Evolutionary conservation across 23 red algal species (phyloP).

Genomic region (Chondrus crispus): DNA sequence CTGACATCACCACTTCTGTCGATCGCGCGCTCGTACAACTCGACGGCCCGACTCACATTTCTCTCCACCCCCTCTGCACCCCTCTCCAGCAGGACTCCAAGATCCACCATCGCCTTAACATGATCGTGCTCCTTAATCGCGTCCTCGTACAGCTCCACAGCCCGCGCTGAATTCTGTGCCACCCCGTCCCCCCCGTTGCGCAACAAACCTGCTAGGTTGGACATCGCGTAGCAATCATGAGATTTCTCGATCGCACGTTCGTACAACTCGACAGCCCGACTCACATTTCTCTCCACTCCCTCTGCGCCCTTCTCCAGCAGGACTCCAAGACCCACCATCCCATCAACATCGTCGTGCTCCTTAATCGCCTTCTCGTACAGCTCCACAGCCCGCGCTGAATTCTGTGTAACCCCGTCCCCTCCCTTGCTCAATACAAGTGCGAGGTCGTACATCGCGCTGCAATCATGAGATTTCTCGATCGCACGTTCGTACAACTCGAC

Average conservation of each 20-base stretch:
- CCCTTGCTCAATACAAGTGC: not conserved
- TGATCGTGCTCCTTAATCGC: not conserved
- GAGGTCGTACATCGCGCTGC: not conserved
- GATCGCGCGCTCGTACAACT: not conserved
- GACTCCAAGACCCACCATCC: constrained; percentile 9
- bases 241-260: constrained; percentile 29
- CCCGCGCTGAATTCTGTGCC: not conserved
- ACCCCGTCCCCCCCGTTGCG: not conserved
- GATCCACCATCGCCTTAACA: not conserved
- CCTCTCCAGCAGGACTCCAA: constrained; percentile 5
- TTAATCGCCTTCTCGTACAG: constrained; percentile 2
- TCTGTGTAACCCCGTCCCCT: not conserved
- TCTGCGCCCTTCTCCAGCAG: constrained; percentile 2
- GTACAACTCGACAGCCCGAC: constrained; percentile 17
- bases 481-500: not conserved
- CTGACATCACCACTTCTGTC: constrained; percentile 4
- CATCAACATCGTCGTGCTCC: not conserved
- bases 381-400: not conserved
- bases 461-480: not conserved
- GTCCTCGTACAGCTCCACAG: constrained; percentile 39
- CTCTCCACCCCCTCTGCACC: constrained; percentile 11
- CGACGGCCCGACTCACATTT: not conserved
- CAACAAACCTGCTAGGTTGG: not conserved
- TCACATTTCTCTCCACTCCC: not conserved
- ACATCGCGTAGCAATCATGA: constrained; percentile 8